A percentile compares a stretch with the other conserved stretches of the same genome.
Conservation (phyloP, 495 filamentous ascomycete genomes). For the Bombardia bombarda region DNA sequence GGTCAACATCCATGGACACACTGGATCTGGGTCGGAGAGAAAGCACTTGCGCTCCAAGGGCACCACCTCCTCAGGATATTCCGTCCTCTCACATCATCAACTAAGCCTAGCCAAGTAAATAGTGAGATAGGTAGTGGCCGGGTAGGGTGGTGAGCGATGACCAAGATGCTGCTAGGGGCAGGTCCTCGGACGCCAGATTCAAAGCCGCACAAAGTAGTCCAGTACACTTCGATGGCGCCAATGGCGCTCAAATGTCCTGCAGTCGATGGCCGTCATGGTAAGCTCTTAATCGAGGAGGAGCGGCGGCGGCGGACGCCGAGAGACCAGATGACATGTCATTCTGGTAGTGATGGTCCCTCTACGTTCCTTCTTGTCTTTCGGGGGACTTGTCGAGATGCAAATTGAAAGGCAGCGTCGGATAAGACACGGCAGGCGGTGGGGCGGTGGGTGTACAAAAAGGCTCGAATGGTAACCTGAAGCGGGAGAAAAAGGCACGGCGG, state of each 20-base stretch:
- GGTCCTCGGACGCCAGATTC: too few relatives aligned
- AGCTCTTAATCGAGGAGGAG: neutral
- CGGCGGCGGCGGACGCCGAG: neutral
- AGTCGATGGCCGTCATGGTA: neutral
- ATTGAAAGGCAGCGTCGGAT: neutral
- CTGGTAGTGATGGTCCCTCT: neutral
- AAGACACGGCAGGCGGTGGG: conserved; percentile 18
- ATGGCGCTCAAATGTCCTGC: conserved; percentile 1
- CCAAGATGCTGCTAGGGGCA: neutral
- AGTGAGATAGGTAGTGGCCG: neutral
- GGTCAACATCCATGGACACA: conserved; percentile 3
- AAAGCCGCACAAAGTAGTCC: too few relatives aligned
- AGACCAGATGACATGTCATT: conserved; percentile 14
- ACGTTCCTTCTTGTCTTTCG: conserved; percentile 5
- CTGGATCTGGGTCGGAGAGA: conserved; percentile 7
- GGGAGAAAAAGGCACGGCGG: conserved; percentile 16
- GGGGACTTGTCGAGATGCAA: conserved; percentile 3
- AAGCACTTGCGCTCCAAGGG: neutral
- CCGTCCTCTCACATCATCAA: neutral
- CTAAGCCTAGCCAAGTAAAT: neutral
- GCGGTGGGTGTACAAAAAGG: too few relatives aligned
- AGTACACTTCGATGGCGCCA: too few relatives aligned
- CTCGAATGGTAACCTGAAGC: conserved; percentile 20
- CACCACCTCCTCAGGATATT: too few relatives aligned
- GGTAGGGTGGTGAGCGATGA: neutral